phyloP scores from a whole-genome alignment of 345 rosid species.

The Firmiana major region DNA sequence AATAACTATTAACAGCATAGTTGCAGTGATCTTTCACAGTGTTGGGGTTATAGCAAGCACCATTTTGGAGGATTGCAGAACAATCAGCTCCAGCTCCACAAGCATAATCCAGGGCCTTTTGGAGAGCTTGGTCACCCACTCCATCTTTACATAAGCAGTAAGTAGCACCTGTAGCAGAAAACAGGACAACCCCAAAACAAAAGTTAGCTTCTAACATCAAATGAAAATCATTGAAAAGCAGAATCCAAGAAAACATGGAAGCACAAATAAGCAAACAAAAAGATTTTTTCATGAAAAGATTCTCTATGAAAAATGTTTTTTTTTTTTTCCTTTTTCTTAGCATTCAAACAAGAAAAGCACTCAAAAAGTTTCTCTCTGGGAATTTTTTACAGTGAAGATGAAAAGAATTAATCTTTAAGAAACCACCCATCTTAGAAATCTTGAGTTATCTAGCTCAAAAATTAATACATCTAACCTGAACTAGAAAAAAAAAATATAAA shows the following conservation, averaged over 20 bases:
- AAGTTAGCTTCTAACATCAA: slow-evolving; percentile 6
- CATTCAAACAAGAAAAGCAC: not conserved
- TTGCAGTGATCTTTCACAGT: slow-evolving; percentile 81
- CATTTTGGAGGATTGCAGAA: slow-evolving; percentile 49
- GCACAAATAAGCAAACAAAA: no score
- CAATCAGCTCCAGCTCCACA: slow-evolving; percentile 91
- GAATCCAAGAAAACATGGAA: no score
- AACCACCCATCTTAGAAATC: not conserved
- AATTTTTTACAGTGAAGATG: not conserved
- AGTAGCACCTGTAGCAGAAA: slow-evolving; percentile 40
- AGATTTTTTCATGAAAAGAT: not conserved
- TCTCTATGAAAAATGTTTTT: not conserved
- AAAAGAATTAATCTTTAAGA: not conserved
- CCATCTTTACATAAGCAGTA: slow-evolving; percentile 82
- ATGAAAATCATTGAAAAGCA: not conserved
- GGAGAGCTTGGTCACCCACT: slow-evolving; percentile 42
- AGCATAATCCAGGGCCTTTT: slow-evolving; percentile 79
- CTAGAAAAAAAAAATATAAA: not conserved
- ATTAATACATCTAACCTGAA: not conserved
- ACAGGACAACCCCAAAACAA: not conserved
- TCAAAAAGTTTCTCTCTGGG: not conserved
- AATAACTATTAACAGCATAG: slow-evolving; percentile 86
- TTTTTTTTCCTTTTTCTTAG: not conserved
- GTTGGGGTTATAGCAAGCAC: slow-evolving; percentile 78
- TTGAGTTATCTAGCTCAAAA: not conserved